Evolutionary conservation across 257 asterid species (phyloP).

Genomic region (Rauvolfia tetraphylla): DNA sequence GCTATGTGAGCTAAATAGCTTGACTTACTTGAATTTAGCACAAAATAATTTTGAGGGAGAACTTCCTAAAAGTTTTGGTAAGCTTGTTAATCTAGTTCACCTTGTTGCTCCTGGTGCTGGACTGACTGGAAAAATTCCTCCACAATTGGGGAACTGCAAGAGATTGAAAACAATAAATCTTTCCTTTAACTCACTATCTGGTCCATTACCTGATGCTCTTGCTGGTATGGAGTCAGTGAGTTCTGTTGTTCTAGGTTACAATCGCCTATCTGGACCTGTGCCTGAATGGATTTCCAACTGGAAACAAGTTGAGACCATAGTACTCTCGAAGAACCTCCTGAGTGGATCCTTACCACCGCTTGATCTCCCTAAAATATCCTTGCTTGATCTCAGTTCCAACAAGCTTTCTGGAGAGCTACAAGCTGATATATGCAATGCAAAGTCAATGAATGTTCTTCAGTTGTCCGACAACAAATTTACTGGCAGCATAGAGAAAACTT

Average conservation of each 20-base stretch:
- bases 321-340: conserved; percentile 51
- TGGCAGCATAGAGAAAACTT: conserved; percentile 45
- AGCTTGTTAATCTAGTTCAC: conserved; percentile 39
- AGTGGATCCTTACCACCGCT: conserved; percentile 61
- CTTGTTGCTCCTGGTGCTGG: conserved; percentile 53
- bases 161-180: conserved; percentile 47
- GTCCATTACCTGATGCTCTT: conserved; percentile 53
- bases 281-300: conserved; percentile 77
- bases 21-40: conserved; percentile 54
- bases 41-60: conserved; percentile 48
- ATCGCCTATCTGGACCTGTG: conserved; percentile 54
- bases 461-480: conserved; percentile 55
- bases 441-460: conserved; percentile 33
- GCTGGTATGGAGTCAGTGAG: conserved; percentile 44
- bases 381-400: conserved; percentile 53
- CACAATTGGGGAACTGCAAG: conserved; percentile 50
- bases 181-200: conserved; percentile 54
- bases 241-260: conserved; percentile 50
- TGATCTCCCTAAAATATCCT: conserved; percentile 38
- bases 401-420: conserved; percentile 55
- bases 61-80: conserved; percentile 56
- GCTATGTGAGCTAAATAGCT: conserved; percentile 38
- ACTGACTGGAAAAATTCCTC: conserved; percentile 56
- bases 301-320: conserved; percentile 42
- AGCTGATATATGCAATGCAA: conserved; percentile 50